These are phyloP conservation scores for Xerocomellus intermedius DNA, from an alignment of 768 basidiomycete genomes.

Conservation along the genomic window DNA sequence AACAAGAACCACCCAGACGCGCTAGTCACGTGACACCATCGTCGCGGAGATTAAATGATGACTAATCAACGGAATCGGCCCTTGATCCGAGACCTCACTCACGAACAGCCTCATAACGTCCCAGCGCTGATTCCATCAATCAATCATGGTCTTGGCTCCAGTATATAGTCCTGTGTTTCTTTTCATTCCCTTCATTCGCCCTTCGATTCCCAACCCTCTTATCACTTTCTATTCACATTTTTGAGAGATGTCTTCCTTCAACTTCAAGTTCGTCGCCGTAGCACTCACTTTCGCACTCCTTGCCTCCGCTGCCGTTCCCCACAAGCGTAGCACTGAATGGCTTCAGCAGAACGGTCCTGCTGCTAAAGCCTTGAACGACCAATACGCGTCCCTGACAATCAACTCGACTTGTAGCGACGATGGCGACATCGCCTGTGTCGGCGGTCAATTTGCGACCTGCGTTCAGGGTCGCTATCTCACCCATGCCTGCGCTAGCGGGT, in stretches of 20 bases:
- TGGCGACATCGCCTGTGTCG: slow-evolving; percentile 19
- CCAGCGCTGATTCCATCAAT: slow-evolving; percentile 1
- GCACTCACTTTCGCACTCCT: slow-evolving; percentile 17
- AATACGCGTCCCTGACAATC: slow-evolving; percentile 15
- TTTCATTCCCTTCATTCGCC: neutral
- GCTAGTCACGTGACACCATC: slow-evolving; percentile 27
- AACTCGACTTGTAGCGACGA: slow-evolving; percentile 17
- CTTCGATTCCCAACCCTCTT: neutral
- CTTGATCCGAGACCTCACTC: too few species aligned
- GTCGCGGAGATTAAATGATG: slow-evolving; percentile 1
- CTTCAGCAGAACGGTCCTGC: slow-evolving; percentile 27
- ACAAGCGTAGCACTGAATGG: slow-evolving; percentile 17
- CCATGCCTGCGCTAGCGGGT: slow-evolving; percentile 9
- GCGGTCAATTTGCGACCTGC: slow-evolving; percentile 15
- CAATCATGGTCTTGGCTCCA: neutral
- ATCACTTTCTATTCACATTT: slow-evolving; percentile 9
- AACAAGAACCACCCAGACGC: slow-evolving; percentile 26
- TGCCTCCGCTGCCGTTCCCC: slow-evolving; percentile 18
- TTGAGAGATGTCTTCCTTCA: slow-evolving; percentile 17
- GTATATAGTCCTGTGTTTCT: slow-evolving; percentile 1
- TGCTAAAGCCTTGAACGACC: slow-evolving; percentile 23
- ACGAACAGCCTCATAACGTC: too few species aligned
- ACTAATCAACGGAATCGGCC: neutral
- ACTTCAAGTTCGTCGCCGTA: slow-evolving; percentile 14
- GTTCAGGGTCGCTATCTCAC: slow-evolving; percentile 12